A percentile compares a stretch with the other conserved stretches of the same genome.
phyloP scores from a whole-genome alignment of 2,329 filamentous ascomycete genomes.

The Aureobasidium leucospermi region DNA sequence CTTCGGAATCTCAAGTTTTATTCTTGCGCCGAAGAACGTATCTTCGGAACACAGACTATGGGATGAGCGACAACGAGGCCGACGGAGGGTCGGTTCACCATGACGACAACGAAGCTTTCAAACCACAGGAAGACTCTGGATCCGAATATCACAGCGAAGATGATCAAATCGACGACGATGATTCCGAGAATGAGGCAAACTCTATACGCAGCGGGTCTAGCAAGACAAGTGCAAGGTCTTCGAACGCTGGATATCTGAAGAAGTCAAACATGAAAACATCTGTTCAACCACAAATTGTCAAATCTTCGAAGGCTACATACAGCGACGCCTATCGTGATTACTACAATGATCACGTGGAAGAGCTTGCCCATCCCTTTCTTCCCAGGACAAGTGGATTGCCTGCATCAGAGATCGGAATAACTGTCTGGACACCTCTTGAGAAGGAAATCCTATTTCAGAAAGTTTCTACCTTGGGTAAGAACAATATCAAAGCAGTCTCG shows the following conservation, averaged over 20 bases:
- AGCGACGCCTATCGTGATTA: slow-evolving; percentile 37
- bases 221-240: background rate
- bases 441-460: slow-evolving; percentile 64
- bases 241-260: background rate
- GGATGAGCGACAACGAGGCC: slow-evolving; percentile 11
- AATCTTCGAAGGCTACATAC: background rate
- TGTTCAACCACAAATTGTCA: background rate
- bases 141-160: slow-evolving; percentile 5
- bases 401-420: slow-evolving; percentile 58
- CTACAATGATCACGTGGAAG: slow-evolving; percentile 52
- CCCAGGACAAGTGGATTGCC: slow-evolving; percentile 20
- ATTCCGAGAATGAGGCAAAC: background rate
- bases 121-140: background rate
- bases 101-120: background rate
- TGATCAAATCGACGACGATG: background rate
- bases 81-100: slow-evolving; percentile 1
- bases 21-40: background rate
- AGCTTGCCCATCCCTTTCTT: slow-evolving; percentile 23
- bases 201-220: background rate
- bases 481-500: slow-evolving; percentile 57
- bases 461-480: slow-evolving; percentile 56
- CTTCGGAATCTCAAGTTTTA: background rate
- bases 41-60: background rate
- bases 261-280: background rate
- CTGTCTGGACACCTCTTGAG: slow-evolving; percentile 62